Conservation (phyloP, 371 early-diverging fungal genomes). For the Mortierella sp. region DNA sequence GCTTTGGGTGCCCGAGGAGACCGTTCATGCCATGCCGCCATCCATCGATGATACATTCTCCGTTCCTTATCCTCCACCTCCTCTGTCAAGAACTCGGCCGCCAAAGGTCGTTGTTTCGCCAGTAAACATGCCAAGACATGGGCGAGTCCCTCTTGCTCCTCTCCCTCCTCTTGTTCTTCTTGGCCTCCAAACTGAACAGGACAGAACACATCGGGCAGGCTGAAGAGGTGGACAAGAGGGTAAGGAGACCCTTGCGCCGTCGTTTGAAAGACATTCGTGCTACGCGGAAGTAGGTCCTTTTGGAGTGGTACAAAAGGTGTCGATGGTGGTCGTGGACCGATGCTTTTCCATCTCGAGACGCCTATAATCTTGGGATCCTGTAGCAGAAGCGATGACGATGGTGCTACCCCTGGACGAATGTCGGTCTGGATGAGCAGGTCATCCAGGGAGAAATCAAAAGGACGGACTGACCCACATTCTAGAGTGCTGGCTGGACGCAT, state of each 20-base stretch:
- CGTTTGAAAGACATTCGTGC: conserved; percentile 22
- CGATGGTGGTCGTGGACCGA: not conserved
- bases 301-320: not conserved
- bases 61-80: conserved; percentile 20
- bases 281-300: conserved; percentile 4
- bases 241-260: conserved; percentile 22
- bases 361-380: conserved; percentile 11
- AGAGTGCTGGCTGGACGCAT: not conserved
- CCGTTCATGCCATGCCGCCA: conserved; percentile 45
- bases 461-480: conserved; percentile 9
- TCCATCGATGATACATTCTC: conserved; percentile 44
- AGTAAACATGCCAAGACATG: conserved; percentile 4
- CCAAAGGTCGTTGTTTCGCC: not conserved
- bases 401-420: not conserved
- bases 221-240: conserved; percentile 44
- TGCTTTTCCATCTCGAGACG: conserved; percentile 37
- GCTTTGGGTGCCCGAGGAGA: conserved; percentile 19
- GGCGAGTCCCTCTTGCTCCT: not conserved
- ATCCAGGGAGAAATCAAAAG: conserved; percentile 42
- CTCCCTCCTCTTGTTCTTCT: not conserved
- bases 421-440: conserved; percentile 23
- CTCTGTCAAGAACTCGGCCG: conserved; percentile 26
- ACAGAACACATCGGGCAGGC: conserved; percentile 35
- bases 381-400: not conserved
- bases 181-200: conserved; percentile 19